Evolutionary conservation across 805 yeast species (phyloP), one percentile per base, ranked within the genome.

Genomic region (Candida sakaeoensis): DNA sequence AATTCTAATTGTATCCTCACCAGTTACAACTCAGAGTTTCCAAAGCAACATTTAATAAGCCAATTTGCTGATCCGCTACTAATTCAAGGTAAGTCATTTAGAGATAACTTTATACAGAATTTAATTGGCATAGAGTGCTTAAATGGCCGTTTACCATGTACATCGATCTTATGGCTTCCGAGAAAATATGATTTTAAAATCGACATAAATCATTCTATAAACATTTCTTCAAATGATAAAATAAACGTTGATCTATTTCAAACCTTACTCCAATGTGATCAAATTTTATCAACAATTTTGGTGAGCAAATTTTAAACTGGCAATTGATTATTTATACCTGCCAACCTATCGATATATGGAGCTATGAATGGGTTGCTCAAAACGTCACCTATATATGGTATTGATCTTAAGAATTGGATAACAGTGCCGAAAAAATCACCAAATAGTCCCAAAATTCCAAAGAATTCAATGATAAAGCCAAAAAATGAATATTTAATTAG

Each of bases 381-480:
- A 5, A 89, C 42, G 18, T 95, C 90, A 1, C 98, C 98, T 45
- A 93, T 80, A 43, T 85, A 58, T 2, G 99, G 99, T 51, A 91
- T 61, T 5, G 95, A 83, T 59, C 97, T 74, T 53, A 91, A 70
- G 55, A 93, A 91, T 49, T 86, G 84, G 9, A 91, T 77, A 33
- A 93, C 80, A 9, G 95, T 86, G 18, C 95, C 88, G 54, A 91
- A 85, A 61, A 93, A 90, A 62, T 93, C 98, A 26, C 89, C 99
- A 64, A 93, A 91, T 26, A 91, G 68, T 6, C 87, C 90, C 44
- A 91, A 63, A 18, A 91, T 87, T n/a, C 99, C 99, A 46, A 90
- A 67, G 37, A 83, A 77, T 60, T 91, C 99, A 28, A 91, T 65
- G 2, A 82, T 57, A 54, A 93, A 91, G 7, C 99, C 99, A 18